Percentiles rank a stretch among this genome's conserved stretches.
Conservation (phyloP, 768 basidiomycete species). For the Lentinus tigrinus region DNA sequence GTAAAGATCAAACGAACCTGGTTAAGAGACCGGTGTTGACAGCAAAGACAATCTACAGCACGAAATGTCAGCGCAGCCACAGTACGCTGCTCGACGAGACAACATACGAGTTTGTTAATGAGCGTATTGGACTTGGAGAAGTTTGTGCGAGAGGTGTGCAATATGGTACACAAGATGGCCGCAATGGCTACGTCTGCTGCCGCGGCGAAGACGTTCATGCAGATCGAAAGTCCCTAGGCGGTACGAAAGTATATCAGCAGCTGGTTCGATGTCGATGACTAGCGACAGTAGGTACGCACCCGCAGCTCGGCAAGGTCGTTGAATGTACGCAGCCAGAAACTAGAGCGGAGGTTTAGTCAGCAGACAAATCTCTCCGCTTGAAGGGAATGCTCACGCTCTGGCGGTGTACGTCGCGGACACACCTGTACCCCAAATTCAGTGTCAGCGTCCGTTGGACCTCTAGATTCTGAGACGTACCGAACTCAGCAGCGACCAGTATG, state of each 20-base stretch:
- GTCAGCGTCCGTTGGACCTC: neutral
- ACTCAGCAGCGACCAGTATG: constrained; percentile 47
- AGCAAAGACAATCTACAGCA: constrained; percentile 36
- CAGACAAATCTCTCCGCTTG: neutral
- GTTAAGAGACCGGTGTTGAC: constrained; percentile 44
- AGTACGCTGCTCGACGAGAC: neutral
- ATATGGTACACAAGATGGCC: constrained; percentile 46
- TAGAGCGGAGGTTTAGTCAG: neutral
- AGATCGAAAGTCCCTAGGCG: constrained; percentile 49
- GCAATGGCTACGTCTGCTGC: constrained; percentile 51
- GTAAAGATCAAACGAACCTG: constrained; percentile 13
- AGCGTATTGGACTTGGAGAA: constrained; percentile 48
- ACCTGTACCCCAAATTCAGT: neutral
- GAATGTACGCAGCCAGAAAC: constrained; percentile 4
- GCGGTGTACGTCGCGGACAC: constrained; percentile 6
- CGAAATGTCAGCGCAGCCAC: neutral
- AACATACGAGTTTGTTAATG: constrained; percentile 35
- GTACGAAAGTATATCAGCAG: neutral
- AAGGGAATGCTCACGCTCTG: constrained; percentile 10
- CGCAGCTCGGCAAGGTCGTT: constrained; percentile 6
- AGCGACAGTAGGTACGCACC: constrained; percentile 1
- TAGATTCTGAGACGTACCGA: constrained; percentile 31
- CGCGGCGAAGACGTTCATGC: constrained; percentile 53
- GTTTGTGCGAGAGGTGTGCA: constrained; percentile 50
- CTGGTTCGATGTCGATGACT: too few species aligned